Base-by-base conservation (phyloP, 2,329 filamentous ascomycete species). In the Scolecobasidium constrictum region DNA sequence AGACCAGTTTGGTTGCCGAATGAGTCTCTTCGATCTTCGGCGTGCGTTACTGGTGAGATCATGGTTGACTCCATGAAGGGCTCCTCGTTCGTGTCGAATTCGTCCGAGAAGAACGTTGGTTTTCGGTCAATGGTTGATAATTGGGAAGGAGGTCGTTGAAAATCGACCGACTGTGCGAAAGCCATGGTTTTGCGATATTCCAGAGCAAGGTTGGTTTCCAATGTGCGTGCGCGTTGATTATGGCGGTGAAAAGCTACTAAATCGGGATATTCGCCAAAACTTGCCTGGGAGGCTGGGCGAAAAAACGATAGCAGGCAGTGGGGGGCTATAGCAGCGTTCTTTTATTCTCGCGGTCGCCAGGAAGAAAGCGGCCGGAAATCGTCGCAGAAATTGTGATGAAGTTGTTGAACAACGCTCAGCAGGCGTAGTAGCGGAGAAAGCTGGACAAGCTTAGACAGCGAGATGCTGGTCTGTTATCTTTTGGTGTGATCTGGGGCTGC, bases 11-110 rank as follows among this genome's bases (percentile, higher is more conserved):
- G 61, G 50, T 68, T 68, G 50, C 65, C 60, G 52, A 68, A 66
- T 42, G 67, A 68, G 33, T 62, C 52, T 45, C 63, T 58, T 45
- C 64, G 62, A 49, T 61, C 61, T 49, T 26, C 43, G 28, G 66
- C 60, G 43, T 42, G 42, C 50, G 65, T 58, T n/a, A n/a, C n/a
- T 49, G 68, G 63, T 49, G 67, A 65, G 55, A 74, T 68, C 48
- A 71, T 65, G 55, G 52, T 62, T 36, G 68, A 60, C 54, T 75
- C 71, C 40, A 74, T 58, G 40, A 71, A 68, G 51, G 65, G 62
- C 44, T 69, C 65, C 50, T 71, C 65, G 42, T 69, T 55, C 46
- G 67, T 60, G 51, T 65, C 67, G 64, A 72, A 70, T 55, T 75
- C 69, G 54, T 73, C 71, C 9, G 37, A 39, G 51, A 59, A 59